Percentiles rank a stretch among this genome's conserved stretches.
Evolutionary conservation across 164 flowering plant species (phyloP).

Genomic region (Liquidambar formosana): DNA sequence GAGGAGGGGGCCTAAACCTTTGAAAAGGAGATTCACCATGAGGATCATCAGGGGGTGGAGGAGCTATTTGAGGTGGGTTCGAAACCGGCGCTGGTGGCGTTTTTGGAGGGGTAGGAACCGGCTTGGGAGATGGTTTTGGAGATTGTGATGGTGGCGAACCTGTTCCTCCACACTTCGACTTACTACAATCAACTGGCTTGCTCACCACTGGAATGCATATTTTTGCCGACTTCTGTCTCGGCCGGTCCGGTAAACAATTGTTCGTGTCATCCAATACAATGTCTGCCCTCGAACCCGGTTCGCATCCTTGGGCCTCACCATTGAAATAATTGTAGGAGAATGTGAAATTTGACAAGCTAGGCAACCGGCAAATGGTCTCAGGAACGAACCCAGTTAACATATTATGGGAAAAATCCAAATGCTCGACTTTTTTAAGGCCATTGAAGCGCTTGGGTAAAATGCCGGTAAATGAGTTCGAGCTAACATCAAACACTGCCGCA

Average conservation of each 20-base stretch:
- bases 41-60: constrained; percentile 8
- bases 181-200: constrained; percentile 43
- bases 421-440: constrained; percentile 24
- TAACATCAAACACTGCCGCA: constrained; percentile 32
- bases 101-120: not conserved
- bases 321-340: constrained; percentile 43
- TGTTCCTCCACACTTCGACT: constrained; percentile 28
- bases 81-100: not conserved
- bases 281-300: constrained; percentile 2
- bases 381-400: constrained; percentile 39
- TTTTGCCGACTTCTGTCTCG: constrained; percentile 32
- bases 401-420: constrained; percentile 36
- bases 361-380: constrained; percentile 31
- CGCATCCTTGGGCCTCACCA: constrained; percentile 31
- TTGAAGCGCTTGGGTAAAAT: constrained; percentile 28
- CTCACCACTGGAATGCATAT: constrained; percentile 26
- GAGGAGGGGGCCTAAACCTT: constrained; percentile 3
- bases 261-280: constrained; percentile 22
- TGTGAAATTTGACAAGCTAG: constrained; percentile 37
- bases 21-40: not conserved
- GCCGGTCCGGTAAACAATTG: constrained; percentile 41
- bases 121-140: constrained; percentile 9
- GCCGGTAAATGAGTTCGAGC: constrained; percentile 33
- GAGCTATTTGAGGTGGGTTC: constrained; percentile 3
- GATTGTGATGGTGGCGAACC: constrained; percentile 1